Base-by-base conservation (phyloP, 176 grass and related monocot genomes). In the Eragrostis curvula region DNA sequence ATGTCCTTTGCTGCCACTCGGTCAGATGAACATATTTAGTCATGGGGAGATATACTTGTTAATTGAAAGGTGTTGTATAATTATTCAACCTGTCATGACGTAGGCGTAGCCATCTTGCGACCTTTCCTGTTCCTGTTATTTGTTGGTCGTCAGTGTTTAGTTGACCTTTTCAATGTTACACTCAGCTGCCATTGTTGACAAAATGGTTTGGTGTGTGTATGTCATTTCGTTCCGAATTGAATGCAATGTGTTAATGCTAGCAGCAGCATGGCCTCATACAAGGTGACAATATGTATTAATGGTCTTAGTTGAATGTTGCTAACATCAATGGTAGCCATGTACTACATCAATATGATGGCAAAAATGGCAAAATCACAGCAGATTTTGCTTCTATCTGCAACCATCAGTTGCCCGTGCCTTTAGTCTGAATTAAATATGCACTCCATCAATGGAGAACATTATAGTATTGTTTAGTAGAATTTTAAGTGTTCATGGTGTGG, bases 1-100 rank as follows among this genome's bases (percentile, higher is more conserved):
- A 66, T 56, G 56, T 50, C 39, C 25, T 27, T 58, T 84, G 74
- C 47, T 32, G 36, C 62, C 36, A 41, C 61, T 79, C 12, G 21
- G 36, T 71, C 68, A 77, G 32, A 40, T 13, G 40, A 40, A 8
- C 58, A 46, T 29, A 61, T 9, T 36, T 68, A 45, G 45, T 39
- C 39, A 21, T 70, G 1, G 12, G 32, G 64, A 65, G 66, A 80
- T 24, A 75, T 14, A 68, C 45, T 84, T 53, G n/a, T 56, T 67
- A 66, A 72, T 25, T 43, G 10, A 62, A 0, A 2, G 15, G 12
- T 43, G 30, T 3, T 12, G 21, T 3, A 36, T 36, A 36, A 4
- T 36, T 36, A 36, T 36, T 36, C 32, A 36, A 36, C 32, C 32
- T 36, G 32, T 36, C 32, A 36, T 36, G 32, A 36, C 4, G 32